Percentiles rank a stretch among this genome's conserved stretches.
Conservation (phyloP, 176 grass and related monocot genomes). For the Juncus inflexus region DNA sequence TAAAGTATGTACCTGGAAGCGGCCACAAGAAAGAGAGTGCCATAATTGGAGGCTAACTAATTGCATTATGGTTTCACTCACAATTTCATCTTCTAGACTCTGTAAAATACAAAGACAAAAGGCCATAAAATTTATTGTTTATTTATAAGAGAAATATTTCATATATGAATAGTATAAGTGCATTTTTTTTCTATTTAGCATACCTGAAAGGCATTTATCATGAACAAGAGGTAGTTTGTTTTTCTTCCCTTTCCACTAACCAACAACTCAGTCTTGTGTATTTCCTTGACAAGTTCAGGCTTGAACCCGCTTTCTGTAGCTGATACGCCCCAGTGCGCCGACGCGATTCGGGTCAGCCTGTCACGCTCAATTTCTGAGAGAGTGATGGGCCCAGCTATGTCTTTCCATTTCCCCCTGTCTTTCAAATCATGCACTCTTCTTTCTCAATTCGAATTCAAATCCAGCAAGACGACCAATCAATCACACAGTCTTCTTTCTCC, state of each 20-base stretch:
- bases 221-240: conserved; percentile 91
- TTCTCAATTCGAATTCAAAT: no score
- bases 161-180: no score
- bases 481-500: no score
- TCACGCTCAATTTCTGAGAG: conserved; percentile 90
- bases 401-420: no score
- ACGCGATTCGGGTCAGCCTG: conserved; percentile 65
- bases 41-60: conserved; percentile 87
- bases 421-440: no score
- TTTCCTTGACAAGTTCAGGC: conserved; percentile 70
- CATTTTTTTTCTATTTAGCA: no score
- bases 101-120: conserved; percentile 20
- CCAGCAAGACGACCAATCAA: no score
- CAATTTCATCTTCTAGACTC: conserved; percentile 96
- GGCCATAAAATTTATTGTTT: not conserved
- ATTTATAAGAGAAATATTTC: no score
- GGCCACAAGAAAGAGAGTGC: conserved; percentile 76
- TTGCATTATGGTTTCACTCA: conserved; percentile 82
- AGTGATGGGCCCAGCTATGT: no score
- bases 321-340: conserved; percentile 55
- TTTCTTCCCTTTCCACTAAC: conserved; percentile 53
- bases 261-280: conserved; percentile 62
- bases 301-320: conserved; percentile 40
- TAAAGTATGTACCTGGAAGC: conserved; percentile 67
- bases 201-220: conserved; percentile 99